Evolutionary conservation across 768 basidiomycete species (phyloP).

Genomic region (Tubosaeta sp.): DNA sequence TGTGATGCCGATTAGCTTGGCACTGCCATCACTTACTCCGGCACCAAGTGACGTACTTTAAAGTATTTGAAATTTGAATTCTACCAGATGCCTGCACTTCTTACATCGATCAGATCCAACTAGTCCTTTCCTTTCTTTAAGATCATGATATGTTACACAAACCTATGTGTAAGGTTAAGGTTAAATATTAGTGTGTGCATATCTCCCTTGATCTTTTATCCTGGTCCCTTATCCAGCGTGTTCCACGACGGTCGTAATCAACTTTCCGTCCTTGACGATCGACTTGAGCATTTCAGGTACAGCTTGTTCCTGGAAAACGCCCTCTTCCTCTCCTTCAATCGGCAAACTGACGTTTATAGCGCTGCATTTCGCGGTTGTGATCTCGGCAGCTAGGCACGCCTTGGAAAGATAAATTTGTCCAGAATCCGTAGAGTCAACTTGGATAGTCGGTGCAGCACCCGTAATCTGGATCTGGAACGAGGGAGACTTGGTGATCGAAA

Average conservation of each 20-base stretch:
- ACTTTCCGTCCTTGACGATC: conserved; percentile 71
- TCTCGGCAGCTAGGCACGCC: conserved; percentile 72
- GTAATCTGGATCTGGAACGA: conserved; percentile 93
- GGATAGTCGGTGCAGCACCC: conserved; percentile 86
- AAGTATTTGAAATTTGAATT: too few relatives aligned
- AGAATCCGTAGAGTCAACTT: conserved; percentile 91
- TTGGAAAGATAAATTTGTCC: conserved; percentile 93
- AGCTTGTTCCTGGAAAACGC: conserved; percentile 83
- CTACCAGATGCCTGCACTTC: too few relatives aligned
- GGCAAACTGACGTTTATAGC: conserved; percentile 88
- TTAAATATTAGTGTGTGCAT: background rate
- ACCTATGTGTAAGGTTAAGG: too few relatives aligned
- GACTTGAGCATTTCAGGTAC: conserved; percentile 97
- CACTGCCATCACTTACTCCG: too few relatives aligned
- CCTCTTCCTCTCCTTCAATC: conserved; percentile 84
- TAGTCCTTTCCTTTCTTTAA: too few relatives aligned
- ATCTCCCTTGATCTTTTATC: too few relatives aligned
- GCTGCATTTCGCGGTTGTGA: conserved; percentile 93
- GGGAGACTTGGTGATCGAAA: conserved; percentile 86
- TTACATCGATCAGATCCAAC: too few relatives aligned
- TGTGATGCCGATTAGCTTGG: too few relatives aligned
- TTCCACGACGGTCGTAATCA: conserved; percentile 87
- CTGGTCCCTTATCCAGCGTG: conserved; percentile 52
- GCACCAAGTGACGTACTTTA: too few relatives aligned
- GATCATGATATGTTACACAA: too few relatives aligned